A percentile compares a stretch with the other conserved stretches of the same genome.
phyloP scores from a whole-genome alignment of 2,329 filamentous ascomycete genomes.

The Cryphonectria naterciae region DNA sequence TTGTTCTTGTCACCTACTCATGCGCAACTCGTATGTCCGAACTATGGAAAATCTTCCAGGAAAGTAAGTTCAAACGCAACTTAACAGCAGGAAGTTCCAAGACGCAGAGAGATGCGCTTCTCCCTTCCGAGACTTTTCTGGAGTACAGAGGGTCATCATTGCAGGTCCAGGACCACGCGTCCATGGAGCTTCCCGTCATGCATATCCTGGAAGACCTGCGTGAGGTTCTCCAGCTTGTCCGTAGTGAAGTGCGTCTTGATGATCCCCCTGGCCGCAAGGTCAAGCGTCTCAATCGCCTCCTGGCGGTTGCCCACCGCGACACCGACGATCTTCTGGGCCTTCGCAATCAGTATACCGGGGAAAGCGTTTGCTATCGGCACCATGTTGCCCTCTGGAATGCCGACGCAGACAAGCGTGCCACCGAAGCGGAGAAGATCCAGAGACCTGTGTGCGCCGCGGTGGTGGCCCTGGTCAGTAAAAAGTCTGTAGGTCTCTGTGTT shows the following conservation, averaged over 20 bases:
- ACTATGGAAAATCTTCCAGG: not conserved
- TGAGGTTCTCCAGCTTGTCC: constrained; percentile 32
- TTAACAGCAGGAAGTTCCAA: no score
- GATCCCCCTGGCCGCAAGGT: constrained; percentile 31
- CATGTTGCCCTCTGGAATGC: constrained; percentile 51
- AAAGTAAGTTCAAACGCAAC: not conserved
- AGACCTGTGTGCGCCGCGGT: constrained; percentile 41
- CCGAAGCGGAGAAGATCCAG: constrained; percentile 51
- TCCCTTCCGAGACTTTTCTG: not conserved
- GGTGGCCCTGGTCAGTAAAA: not conserved
- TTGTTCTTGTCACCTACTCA: not conserved
- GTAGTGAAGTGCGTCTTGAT: constrained; percentile 32
- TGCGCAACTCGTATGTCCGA: not conserved
- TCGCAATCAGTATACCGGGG: constrained; percentile 45
- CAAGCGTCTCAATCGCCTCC: constrained; percentile 44
- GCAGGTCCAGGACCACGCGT: constrained; percentile 32
- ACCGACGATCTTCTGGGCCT: constrained; percentile 51
- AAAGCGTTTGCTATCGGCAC: constrained; percentile 49
- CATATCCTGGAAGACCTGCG: constrained; percentile 32
- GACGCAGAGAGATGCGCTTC: no score
- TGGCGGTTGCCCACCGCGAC: constrained; percentile 54
- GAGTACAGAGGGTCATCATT: not conserved
- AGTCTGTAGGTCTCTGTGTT: not conserved
- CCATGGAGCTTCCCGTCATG: constrained; percentile 31
- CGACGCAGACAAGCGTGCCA: constrained; percentile 56